A percentile compares a stretch with the other conserved stretches of the same genome.
Evolutionary conservation across 306 rosid genomes (phyloP).

Genomic region (Canavalia gladiata): DNA sequence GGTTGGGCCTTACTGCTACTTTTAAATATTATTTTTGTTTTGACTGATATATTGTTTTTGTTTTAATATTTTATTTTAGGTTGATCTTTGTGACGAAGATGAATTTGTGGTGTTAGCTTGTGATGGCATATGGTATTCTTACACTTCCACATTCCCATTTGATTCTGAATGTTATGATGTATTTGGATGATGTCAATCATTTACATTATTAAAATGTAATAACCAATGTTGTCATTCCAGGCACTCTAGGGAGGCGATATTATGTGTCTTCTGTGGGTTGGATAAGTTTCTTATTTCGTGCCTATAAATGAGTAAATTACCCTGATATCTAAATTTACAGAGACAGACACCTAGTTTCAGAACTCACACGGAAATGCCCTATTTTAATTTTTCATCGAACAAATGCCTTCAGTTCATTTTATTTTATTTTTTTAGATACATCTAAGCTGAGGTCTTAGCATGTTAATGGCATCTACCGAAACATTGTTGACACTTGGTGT

Average conservation of each 20-base stretch:
- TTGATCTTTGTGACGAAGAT: slow-evolving; percentile 91
- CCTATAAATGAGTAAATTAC: slow-evolving; percentile 22
- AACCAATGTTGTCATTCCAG: slow-evolving; percentile 4
- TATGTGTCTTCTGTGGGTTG: slow-evolving; percentile 14
- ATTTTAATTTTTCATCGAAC: slow-evolving; percentile 10
- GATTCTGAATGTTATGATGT: slow-evolving; percentile 23
- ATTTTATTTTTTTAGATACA: slow-evolving; percentile 12
- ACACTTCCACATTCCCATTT: slow-evolving; percentile 14
- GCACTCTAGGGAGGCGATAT: slow-evolving; percentile 9
- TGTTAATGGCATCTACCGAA: slow-evolving; percentile 19
- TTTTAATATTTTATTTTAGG: slow-evolving; percentile 55
- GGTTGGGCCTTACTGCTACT: slow-evolving; percentile 23
- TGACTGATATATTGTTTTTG: slow-evolving; percentile 31
- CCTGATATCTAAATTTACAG: slow-evolving; percentile 3
- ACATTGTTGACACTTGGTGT: not conserved
- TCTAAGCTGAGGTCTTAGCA: slow-evolving; percentile 1
- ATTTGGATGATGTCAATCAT: slow-evolving; percentile 9
- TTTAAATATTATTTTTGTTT: slow-evolving; percentile 29
- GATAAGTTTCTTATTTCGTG: slow-evolving; percentile 28
- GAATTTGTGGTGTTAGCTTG: slow-evolving; percentile 76
- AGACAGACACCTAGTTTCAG: slow-evolving; percentile 12
- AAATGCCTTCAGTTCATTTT: slow-evolving; percentile 14
- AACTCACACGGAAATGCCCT: slow-evolving; percentile 1
- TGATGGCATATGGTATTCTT: slow-evolving; percentile 94
- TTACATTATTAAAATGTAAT: slow-evolving; percentile 16